Evolutionary conservation across 2,329 filamentous ascomycete genomes (phyloP).

Genomic region (Chaetomiaceae sp.): DNA sequence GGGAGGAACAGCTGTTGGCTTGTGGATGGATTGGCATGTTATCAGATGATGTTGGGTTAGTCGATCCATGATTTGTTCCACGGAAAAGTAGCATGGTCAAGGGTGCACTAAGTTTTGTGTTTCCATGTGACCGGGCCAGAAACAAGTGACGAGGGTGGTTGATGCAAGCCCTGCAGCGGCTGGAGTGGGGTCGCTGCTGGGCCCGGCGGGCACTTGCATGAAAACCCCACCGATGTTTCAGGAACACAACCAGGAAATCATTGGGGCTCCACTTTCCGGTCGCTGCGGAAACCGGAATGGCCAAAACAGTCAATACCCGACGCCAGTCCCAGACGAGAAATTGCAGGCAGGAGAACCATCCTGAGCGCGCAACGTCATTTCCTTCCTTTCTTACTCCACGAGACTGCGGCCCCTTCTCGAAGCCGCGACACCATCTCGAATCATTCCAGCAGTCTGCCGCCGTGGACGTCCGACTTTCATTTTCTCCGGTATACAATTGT

Average conservation of each 20-base stretch:
- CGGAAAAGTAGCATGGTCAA: too few relatives aligned
- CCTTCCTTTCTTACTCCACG: conserved; percentile 7
- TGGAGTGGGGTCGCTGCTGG: too few relatives aligned
- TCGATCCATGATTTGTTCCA: too few relatives aligned
- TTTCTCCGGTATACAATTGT: conserved; percentile 15
- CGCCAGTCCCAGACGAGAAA: conserved; percentile 21
- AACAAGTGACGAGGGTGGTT: too few relatives aligned
- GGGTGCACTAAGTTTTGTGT: too few relatives aligned
- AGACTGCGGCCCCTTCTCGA: conserved; percentile 4
- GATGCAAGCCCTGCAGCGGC: too few relatives aligned
- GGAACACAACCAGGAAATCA: background rate
- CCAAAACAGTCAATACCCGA: conserved; percentile 22
- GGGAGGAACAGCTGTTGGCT: too few relatives aligned
- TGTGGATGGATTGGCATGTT: too few relatives aligned
- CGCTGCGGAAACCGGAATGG: conserved; percentile 23
- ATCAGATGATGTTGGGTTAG: too few relatives aligned
- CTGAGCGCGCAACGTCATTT: conserved; percentile 24
- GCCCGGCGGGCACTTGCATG: too few relatives aligned
- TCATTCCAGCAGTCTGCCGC: conserved; percentile 5
- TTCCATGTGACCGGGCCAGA: too few relatives aligned
- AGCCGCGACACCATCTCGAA: background rate
- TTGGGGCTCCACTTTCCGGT: conserved; percentile 9
- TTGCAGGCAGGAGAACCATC: conserved; percentile 6
- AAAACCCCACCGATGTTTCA: too few relatives aligned
- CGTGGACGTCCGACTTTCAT: background rate